phyloP scores from a whole-genome alignment of 371 early-diverging fungal species.

The Rhizopus stolonifer region DNA sequence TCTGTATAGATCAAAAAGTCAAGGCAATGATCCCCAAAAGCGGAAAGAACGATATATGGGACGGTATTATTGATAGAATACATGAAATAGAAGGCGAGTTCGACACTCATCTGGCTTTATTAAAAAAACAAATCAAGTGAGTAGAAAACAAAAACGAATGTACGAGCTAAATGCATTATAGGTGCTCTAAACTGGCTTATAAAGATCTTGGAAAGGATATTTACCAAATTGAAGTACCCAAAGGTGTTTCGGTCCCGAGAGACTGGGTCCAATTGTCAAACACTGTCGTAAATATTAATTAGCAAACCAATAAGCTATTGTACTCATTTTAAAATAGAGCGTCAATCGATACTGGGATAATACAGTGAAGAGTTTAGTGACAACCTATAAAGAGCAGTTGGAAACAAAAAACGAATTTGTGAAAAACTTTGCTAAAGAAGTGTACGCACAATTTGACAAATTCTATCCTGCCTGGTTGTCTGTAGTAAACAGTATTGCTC shows the following conservation, averaged over 20 bases:
- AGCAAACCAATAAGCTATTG: not conserved
- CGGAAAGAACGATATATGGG: slow-evolving; percentile 80
- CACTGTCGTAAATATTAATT: slow-evolving; percentile 60
- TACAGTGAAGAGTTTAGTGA: slow-evolving; percentile 65
- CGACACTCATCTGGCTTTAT: slow-evolving; percentile 61
- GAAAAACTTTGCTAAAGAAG: slow-evolving; percentile 64
- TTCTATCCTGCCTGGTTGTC: slow-evolving; percentile 70
- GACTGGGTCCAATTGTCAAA: slow-evolving; percentile 79
- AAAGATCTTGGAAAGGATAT: slow-evolving; percentile 95
- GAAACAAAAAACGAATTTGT: slow-evolving; percentile 76
- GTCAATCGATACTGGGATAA: slow-evolving; percentile 88
- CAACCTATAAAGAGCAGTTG: slow-evolving; percentile 75
- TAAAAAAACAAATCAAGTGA: slow-evolving; percentile 63
- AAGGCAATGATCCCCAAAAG: slow-evolving; percentile 67
- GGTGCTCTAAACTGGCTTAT: slow-evolving; percentile 63
- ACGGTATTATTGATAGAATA: slow-evolving; percentile 57
- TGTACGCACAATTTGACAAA: slow-evolving; percentile 81
- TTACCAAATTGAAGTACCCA: slow-evolving; percentile 92
- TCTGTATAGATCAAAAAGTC: slow-evolving; percentile 37
- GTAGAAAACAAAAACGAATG: not conserved
- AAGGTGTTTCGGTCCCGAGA: slow-evolving; percentile 71
- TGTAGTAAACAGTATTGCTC: slow-evolving; percentile 75
- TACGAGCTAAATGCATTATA: not conserved
- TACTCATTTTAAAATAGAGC: slow-evolving; percentile 42
- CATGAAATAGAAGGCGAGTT: slow-evolving; percentile 64